Evolutionary conservation across 768 basidiomycete genomes (phyloP).

Genomic region (Russula emetica): DNA sequence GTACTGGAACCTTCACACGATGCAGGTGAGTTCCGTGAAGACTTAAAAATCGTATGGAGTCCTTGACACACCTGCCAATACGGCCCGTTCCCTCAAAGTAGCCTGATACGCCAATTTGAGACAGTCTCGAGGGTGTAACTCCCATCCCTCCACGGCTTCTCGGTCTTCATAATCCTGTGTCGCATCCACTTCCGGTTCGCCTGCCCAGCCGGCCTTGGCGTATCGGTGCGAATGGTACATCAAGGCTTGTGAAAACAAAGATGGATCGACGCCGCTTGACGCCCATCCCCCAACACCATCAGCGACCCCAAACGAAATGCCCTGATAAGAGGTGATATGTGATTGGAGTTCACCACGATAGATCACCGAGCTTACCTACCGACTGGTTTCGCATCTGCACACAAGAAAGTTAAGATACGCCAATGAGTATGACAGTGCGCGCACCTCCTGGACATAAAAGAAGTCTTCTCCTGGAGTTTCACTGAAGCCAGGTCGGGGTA

Average conservation of each 20-base stretch:
- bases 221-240: slow-evolving; percentile 83
- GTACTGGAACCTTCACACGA: slow-evolving; percentile 69
- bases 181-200: slow-evolving; percentile 79
- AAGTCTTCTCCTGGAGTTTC: slow-evolving; percentile 55
- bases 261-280: slow-evolving; percentile 77
- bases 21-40: neutral
- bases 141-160: slow-evolving; percentile 63
- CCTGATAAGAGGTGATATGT: slow-evolving; percentile 40
- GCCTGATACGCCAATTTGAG: slow-evolving; percentile 67
- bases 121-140: slow-evolving; percentile 63
- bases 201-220: slow-evolving; percentile 69
- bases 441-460: slow-evolving; percentile 65
- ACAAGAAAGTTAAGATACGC: slow-evolving; percentile 7
- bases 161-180: slow-evolving; percentile 65
- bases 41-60: neutral
- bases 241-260: slow-evolving; percentile 84
- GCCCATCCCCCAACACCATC: slow-evolving; percentile 96
- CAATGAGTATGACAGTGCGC: slow-evolving; percentile 29
- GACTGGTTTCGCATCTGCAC: slow-evolving; percentile 71
- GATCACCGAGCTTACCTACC: slow-evolving; percentile 46
- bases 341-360: slow-evolving; percentile 18
- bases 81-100: slow-evolving; percentile 62
- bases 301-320: slow-evolving; percentile 76
- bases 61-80: slow-evolving; percentile 30
- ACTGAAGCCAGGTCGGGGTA: slow-evolving; percentile 40